These are phyloP conservation scores for Thuja plicata DNA, from an alignment of 83 land plant genomes.

Conservation along the genomic window DNA sequence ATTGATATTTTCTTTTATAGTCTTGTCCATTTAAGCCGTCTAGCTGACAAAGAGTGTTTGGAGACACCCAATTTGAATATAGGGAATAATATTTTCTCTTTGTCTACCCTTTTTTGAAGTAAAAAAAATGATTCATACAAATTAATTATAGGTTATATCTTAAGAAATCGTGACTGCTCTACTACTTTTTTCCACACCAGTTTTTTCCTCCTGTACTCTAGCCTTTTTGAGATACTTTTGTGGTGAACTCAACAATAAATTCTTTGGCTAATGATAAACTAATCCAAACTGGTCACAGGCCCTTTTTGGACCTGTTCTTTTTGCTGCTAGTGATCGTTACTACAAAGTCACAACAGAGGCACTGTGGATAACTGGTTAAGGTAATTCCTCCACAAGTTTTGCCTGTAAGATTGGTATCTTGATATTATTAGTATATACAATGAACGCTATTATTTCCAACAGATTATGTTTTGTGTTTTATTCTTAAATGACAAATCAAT, in stretches of 20 bases:
- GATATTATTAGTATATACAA: not conserved
- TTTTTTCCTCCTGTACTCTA: constrained; percentile 1
- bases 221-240: not conserved
- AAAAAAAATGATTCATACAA: not conserved
- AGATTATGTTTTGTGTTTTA: not conserved
- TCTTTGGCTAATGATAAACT: not conserved
- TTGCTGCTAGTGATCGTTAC: constrained; percentile 90
- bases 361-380: constrained; percentile 93
- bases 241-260: not conserved
- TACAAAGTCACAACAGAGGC: constrained; percentile 99
- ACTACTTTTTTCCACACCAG: not conserved
- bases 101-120: not conserved
- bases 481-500: not conserved
- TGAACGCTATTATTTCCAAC: not conserved
- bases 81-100: not conserved
- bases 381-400: constrained; percentile 77
- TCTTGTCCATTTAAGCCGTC: not conserved
- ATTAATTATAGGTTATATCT: not conserved
- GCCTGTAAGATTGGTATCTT: constrained; percentile 27
- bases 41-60: not conserved
- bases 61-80: not conserved
- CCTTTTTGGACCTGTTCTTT: constrained; percentile 74
- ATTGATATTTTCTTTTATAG: not conserved
- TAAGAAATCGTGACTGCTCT: not conserved
- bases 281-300: constrained; percentile 41